A percentile compares a stretch with the other conserved stretches of the same genome.
Conservation (phyloP, 768 basidiomycete species). For the Boletus tomentosulus region DNA sequence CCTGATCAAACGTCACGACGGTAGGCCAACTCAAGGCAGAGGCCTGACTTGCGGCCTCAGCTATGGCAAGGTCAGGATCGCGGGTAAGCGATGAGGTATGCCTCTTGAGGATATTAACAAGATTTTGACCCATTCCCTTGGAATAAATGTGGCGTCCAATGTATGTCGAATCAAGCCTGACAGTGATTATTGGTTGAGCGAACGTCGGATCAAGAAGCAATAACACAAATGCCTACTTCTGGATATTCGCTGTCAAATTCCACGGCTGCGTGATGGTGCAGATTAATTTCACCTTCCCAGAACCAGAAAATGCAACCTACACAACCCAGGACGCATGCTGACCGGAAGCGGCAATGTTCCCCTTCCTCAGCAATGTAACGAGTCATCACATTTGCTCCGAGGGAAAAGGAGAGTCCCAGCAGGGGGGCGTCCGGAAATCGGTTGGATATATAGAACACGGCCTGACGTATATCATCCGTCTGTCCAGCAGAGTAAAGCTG, state of each 20-base stretch:
- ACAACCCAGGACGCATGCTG: slow-evolving; percentile 70
- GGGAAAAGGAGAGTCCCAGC: slow-evolving; percentile 86
- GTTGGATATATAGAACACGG: slow-evolving; percentile 69
- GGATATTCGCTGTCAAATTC: slow-evolving; percentile 38
- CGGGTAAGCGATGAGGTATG: slow-evolving; percentile 46
- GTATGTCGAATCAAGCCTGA: slow-evolving; percentile 53
- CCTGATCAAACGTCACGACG: slow-evolving; percentile 55
- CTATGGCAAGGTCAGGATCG: slow-evolving; percentile 48
- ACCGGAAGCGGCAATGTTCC: slow-evolving; percentile 51
- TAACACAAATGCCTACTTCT: slow-evolving; percentile 24
- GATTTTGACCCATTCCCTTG: slow-evolving; percentile 73
- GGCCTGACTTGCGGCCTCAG: slow-evolving; percentile 44
- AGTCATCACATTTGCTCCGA: slow-evolving; percentile 89
- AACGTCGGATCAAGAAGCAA: slow-evolving; percentile 7
- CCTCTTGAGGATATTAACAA: slow-evolving; percentile 52
- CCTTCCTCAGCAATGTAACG: slow-evolving; percentile 88
- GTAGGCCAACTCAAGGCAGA: slow-evolving; percentile 49
- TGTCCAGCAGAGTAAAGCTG: slow-evolving; percentile 86
- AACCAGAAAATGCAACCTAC: slow-evolving; percentile 41
- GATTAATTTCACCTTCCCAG: slow-evolving; percentile 8
- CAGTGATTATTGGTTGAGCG: slow-evolving; percentile 4
- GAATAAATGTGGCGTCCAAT: slow-evolving; percentile 67
- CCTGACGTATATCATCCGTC: slow-evolving; percentile 85
- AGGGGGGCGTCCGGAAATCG: slow-evolving; percentile 77
- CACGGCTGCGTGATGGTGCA: slow-evolving; percentile 40